These are phyloP conservation scores for Bryoglossum gracile DNA, from an alignment of 495 filamentous ascomycete species.

Conservation along the genomic window DNA sequence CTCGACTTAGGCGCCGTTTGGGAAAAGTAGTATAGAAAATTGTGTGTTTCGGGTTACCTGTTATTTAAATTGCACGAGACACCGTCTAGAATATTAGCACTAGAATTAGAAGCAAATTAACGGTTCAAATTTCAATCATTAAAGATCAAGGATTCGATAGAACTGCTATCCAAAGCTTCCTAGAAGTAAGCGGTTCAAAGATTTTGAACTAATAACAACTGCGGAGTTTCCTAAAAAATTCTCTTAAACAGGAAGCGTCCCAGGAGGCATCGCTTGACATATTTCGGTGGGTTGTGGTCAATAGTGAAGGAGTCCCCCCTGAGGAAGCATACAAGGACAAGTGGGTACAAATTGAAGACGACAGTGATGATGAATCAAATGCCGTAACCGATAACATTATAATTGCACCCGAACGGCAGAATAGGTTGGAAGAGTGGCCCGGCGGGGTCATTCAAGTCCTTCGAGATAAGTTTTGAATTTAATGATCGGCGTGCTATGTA, in stretches of 20 bases:
- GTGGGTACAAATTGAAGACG: background rate
- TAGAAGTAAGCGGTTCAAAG: background rate
- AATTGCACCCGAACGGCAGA: background rate
- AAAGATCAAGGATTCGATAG: background rate
- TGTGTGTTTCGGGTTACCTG: background rate
- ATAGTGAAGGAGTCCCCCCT: background rate
- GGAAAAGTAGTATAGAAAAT: background rate
- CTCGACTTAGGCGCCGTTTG: background rate
- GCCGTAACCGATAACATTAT: background rate
- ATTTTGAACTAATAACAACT: background rate
- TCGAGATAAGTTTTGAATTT: background rate
- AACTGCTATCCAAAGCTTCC: background rate
- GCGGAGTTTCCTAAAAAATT: background rate
- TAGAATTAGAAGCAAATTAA: background rate
- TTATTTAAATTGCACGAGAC: background rate
- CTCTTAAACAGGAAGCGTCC: background rate
- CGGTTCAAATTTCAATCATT: background rate
- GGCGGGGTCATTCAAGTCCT: background rate
- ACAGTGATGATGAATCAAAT: background rate
- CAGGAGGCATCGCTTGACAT: background rate
- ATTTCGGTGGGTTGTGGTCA: background rate
- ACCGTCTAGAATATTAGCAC: background rate
- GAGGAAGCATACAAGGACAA: background rate
- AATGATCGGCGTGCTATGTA: too few relatives aligned
- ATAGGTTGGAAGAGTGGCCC: background rate